A percentile compares a stretch with the other conserved stretches of the same genome.
Evolutionary conservation across 495 filamentous ascomycete genomes (phyloP).

Genomic region (Penicillium simplicissimum): DNA sequence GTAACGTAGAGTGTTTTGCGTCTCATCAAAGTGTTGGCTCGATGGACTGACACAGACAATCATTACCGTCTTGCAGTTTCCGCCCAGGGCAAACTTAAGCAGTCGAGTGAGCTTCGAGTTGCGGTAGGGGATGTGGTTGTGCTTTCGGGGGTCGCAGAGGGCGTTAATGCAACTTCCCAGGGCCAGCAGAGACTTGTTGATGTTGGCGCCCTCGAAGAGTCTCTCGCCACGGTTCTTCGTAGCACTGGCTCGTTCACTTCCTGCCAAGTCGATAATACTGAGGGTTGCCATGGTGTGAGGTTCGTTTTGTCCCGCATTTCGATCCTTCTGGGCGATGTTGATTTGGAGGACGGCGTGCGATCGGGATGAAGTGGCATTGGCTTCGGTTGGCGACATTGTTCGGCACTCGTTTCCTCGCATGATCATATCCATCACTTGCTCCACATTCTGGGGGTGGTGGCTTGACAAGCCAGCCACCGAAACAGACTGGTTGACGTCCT

Average conservation of each 20-base stretch:
- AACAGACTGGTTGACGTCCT: constrained; percentile 92
- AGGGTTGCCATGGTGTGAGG: constrained; percentile 97
- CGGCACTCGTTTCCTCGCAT: constrained; percentile 90
- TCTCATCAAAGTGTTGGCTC: constrained; percentile 97
- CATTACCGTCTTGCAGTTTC: constrained; percentile 99
- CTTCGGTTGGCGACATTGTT: constrained; percentile 95
- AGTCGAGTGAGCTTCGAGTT: constrained; percentile 97
- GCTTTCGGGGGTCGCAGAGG: constrained; percentile 89
- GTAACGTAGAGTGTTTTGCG: constrained; percentile 96
- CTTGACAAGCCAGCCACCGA: constrained; percentile 90
- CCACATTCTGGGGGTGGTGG: constrained; percentile 82
- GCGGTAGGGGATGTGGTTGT: constrained; percentile 93
- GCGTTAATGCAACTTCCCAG: constrained; percentile 98
- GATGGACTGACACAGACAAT: constrained; percentile 98
- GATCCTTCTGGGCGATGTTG: constrained; percentile 90
- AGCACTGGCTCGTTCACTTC: constrained; percentile 92
- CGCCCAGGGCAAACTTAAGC: constrained; percentile 94
- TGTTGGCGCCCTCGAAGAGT: constrained; percentile 92
- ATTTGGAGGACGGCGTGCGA: constrained; percentile 99
- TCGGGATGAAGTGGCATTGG: constrained; percentile 95
- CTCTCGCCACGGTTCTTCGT: constrained; percentile 96
- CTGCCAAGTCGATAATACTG: constrained; percentile 96
- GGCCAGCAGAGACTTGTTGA: constrained; percentile 96
- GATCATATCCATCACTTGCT: constrained; percentile 99
- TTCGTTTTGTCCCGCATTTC: constrained; percentile 90